Conservation (phyloP, 768 basidiomycete species). For the Lactifluus rugatus region DNA sequence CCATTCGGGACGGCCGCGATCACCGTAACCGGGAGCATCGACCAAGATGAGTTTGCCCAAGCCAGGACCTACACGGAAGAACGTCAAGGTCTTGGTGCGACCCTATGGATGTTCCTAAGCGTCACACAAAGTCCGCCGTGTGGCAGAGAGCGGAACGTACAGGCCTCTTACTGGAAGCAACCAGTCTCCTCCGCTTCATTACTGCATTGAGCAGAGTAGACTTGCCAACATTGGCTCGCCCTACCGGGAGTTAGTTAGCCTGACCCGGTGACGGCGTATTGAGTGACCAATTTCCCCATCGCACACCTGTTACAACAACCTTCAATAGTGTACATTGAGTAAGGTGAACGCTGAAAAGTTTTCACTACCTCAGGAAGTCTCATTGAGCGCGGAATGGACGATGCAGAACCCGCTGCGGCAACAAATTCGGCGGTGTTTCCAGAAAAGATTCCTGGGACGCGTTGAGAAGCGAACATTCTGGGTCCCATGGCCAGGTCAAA, state of each 20-base stretch:
- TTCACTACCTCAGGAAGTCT: slow-evolving; percentile 21
- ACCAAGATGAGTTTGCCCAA: slow-evolving; percentile 55
- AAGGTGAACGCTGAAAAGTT: background rate
- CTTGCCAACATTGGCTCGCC: slow-evolving; percentile 73
- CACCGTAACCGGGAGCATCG: slow-evolving; percentile 75
- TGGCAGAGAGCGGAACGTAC: slow-evolving; percentile 28
- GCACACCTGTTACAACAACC: slow-evolving; percentile 20
- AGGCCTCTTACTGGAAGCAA: slow-evolving; percentile 60
- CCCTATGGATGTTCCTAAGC: slow-evolving; percentile 36
- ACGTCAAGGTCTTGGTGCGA: slow-evolving; percentile 61
- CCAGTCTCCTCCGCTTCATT: slow-evolving; percentile 43
- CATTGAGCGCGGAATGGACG: slow-evolving; percentile 13
- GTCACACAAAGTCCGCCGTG: background rate
- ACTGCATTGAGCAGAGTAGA: slow-evolving; percentile 66
- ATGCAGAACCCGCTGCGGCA: slow-evolving; percentile 14
- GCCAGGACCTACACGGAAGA: slow-evolving; percentile 52
- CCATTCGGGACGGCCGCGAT: slow-evolving; percentile 67
- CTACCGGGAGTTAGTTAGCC: slow-evolving; percentile 27
- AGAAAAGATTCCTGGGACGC: background rate
- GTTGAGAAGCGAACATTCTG: background rate
- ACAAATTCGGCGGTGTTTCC: slow-evolving; percentile 17
- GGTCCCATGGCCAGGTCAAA: background rate
- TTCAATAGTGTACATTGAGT: background rate
- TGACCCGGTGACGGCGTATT: background rate
- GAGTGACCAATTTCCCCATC: background rate